Evolutionary conservation across 345 rosid genomes (phyloP).

Genomic region (Corchorus olitorius): DNA sequence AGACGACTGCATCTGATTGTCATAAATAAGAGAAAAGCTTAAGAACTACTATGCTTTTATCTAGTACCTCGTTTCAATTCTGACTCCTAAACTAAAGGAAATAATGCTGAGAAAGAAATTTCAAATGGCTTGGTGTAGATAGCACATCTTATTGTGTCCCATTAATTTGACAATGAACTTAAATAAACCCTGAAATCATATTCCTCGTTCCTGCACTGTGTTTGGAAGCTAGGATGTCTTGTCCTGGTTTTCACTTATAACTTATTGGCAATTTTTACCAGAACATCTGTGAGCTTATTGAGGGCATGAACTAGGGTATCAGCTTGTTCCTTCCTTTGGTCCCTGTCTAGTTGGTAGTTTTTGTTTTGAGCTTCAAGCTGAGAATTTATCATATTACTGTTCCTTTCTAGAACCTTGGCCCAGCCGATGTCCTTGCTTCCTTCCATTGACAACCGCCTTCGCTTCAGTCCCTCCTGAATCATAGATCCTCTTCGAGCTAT

Average conservation of each 20-base stretch:
- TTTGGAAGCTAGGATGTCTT: conserved; percentile 2
- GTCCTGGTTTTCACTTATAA: conserved; percentile 21
- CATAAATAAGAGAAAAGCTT: neutral
- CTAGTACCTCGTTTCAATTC: neutral
- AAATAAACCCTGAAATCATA: conserved; percentile 1
- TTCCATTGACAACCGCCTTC: conserved; percentile 30
- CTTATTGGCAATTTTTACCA: conserved; percentile 43
- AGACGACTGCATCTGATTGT: neutral
- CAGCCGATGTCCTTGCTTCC: conserved; percentile 25
- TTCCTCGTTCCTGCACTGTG: neutral
- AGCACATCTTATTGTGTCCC: neutral
- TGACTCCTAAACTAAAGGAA: neutral
- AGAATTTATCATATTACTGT: conserved; percentile 35
- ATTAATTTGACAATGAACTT: neutral
- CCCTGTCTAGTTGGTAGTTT: conserved; percentile 44
- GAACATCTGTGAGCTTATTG: conserved; percentile 43
- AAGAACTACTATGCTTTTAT: neutral
- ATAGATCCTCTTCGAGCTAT: conserved; percentile 27
- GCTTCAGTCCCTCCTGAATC: conserved; percentile 31
- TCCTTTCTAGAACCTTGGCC: conserved; percentile 36
- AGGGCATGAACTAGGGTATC: conserved; percentile 37
- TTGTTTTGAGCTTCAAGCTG: conserved; percentile 50
- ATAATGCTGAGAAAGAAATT: neutral
- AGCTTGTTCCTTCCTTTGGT: conserved; percentile 44
- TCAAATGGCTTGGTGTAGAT: neutral